Base-by-base conservation (phyloP, 768 basidiomycete species). In the Termitomyces sp. region DNA sequence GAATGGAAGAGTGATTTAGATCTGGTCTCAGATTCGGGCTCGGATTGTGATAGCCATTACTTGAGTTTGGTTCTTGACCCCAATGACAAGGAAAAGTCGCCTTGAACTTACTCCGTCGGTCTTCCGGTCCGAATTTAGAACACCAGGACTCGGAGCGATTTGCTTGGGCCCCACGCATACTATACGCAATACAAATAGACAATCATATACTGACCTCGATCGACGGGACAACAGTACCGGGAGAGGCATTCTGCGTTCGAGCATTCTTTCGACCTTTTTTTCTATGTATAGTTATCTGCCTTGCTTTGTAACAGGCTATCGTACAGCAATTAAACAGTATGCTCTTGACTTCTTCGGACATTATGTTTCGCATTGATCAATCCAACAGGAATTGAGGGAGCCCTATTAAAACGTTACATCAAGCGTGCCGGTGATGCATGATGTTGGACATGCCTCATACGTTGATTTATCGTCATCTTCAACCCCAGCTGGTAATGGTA, bases 41-140 rank as follows among this genome's bases (percentile, higher is more conserved):
- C 15, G 7, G 55, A 38, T 24, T 36, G 7, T 57, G 56, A 57
- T 24, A 49, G 22, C 18, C 45, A 57, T 57, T 57, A 57, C 36
- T 28, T 48, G 45, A 48, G 56, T 48, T n/a, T 57, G 45, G 45
- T 48, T 57, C 56, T 57, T 15, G 35, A 57, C 24, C 56, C 56
- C 33, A n/a, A 24, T 15, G 46, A 57, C 8, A 48, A 22, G 20
- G 56, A 48, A 16, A 36, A 49, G 28, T 55, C 42, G 6, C n/a
- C 39, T 42, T 32, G 40, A 44, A 33, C 18, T 42, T 18, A 18
- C n/a, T n/a, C 18, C 7, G 16, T 55, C 28, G 55, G 55, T 55
- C 40, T 32, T n/a, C 6, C 55, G 40, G 55, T 33, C 55, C 55
- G 55, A 42, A 13, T 20, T 33, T 24, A 42, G 12, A 42, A 1